Percentiles rank a stretch among this genome's conserved stretches.
Conservation (phyloP, 2,329 filamentous ascomycete species). For the Clarireedia paspali region DNA sequence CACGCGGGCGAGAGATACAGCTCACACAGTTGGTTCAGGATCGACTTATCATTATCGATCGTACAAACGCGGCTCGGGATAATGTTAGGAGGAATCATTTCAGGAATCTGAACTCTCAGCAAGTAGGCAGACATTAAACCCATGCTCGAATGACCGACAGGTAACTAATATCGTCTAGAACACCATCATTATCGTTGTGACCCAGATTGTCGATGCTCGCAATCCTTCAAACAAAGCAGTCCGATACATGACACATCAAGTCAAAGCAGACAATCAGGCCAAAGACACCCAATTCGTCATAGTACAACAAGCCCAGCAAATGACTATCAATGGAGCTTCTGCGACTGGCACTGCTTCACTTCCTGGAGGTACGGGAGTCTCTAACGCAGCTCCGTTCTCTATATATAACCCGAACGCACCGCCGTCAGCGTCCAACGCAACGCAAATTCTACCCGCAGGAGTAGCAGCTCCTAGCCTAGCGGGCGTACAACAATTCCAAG, state of each 20-base stretch:
- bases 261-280: slow-evolving; percentile 17
- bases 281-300: slow-evolving; percentile 14
- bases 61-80: slow-evolving; percentile 16
- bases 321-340: slow-evolving; percentile 9
- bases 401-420: slow-evolving; percentile 11
- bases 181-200: slow-evolving; percentile 25
- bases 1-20: slow-evolving; percentile 15
- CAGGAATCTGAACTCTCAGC: slow-evolving; percentile 20
- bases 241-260: slow-evolving; percentile 23
- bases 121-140: slow-evolving; percentile 16
- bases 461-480: slow-evolving; percentile 12
- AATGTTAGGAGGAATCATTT: slow-evolving; percentile 27
- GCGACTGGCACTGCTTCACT: not conserved
- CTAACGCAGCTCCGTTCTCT: not conserved
- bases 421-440: slow-evolving; percentile 3
- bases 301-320: slow-evolving; percentile 13
- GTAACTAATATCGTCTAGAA: slow-evolving; percentile 19
- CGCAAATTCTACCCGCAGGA: slow-evolving; percentile 18
- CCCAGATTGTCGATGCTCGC: slow-evolving; percentile 22
- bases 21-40: slow-evolving; percentile 13
- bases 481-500: slow-evolving; percentile 11
- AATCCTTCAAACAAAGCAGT: slow-evolving; percentile 14
- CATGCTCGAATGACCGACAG: not conserved
- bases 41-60: slow-evolving; percentile 11
- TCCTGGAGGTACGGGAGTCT: not conserved